Conservation (phyloP, 768 basidiomycete species). For the Phaeolepiota aurea region DNA sequence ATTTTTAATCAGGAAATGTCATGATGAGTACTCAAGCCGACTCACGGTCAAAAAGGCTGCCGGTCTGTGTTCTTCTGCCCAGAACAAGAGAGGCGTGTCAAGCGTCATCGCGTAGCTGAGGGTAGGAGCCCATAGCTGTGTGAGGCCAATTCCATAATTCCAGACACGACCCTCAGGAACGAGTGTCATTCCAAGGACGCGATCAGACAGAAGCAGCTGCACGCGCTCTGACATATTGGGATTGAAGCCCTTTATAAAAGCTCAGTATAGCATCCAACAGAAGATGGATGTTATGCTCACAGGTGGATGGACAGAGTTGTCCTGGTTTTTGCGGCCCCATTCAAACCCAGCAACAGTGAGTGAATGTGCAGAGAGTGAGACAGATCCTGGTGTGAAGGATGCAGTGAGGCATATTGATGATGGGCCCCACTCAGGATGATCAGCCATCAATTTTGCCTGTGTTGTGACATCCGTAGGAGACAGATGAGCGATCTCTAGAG, state of each 20-base stretch:
- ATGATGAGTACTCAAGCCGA: constrained; percentile 8
- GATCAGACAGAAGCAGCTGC: constrained; percentile 87
- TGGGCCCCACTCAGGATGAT: constrained; percentile 91
- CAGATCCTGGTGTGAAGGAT: constrained; percentile 97
- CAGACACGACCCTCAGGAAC: constrained; percentile 92
- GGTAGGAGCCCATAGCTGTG: constrained; percentile 82
- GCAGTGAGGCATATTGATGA: constrained; percentile 90
- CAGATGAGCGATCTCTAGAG: constrained; percentile 84
- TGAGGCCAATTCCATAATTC: constrained; percentile 94
- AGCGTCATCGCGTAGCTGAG: constrained; percentile 77
- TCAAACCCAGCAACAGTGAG: constrained; percentile 91
- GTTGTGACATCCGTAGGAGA: constrained; percentile 90
- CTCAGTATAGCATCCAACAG: constrained; percentile 5
- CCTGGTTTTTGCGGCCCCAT: constrained; percentile 93
- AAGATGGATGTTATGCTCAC: constrained; percentile 26
- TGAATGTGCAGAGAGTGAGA: constrained; percentile 89
- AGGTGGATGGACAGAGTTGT: constrained; percentile 75
- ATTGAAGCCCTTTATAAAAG: constrained; percentile 68
- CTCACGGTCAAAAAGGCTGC: constrained; percentile 88
- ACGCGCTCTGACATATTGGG: constrained; percentile 98
- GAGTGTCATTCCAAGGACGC: constrained; percentile 91
- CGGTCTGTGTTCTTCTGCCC: constrained; percentile 93
- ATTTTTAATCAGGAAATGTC: constrained; percentile 3
- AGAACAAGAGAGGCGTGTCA: constrained; percentile 92
- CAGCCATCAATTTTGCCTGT: constrained; percentile 95